phyloP scores from a whole-genome alignment of 345 rosid species.

The Gossypium longicalyx region DNA sequence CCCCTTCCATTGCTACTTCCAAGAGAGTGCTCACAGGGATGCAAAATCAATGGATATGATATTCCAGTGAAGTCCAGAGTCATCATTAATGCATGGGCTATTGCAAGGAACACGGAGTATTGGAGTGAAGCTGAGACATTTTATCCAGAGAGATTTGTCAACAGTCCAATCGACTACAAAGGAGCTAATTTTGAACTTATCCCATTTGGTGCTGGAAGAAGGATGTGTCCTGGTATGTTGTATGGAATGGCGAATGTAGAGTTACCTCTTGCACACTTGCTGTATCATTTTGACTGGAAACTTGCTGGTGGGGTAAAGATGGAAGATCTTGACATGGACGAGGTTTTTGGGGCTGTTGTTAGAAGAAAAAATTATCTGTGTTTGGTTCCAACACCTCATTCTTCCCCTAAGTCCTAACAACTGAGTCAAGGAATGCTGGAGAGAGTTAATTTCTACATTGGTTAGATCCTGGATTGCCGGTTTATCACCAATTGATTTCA shows the following conservation, averaged over 20 bases:
- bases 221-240: constrained; percentile 4
- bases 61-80: constrained; percentile 18
- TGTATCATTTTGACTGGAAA: constrained; percentile 35
- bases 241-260: constrained; percentile 25
- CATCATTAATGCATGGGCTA: not conserved
- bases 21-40: not conserved
- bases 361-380: constrained; percentile 22
- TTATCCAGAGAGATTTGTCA: constrained; percentile 13
- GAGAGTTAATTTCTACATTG: too few species aligned
- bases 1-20: not conserved
- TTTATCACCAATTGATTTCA: too few species aligned
- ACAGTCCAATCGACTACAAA: constrained; percentile 1
- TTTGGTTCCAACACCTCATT: not conserved
- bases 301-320: constrained; percentile 17
- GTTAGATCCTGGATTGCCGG: too few species aligned
- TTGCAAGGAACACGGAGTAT: constrained; percentile 21
- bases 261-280: constrained; percentile 28
- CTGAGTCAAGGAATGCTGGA: too few species aligned
- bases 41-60: not conserved
- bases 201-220: constrained; percentile 15
- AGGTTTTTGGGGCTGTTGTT: constrained; percentile 28
- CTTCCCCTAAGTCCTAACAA: not conserved
- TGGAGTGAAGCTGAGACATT: constrained; percentile 36
- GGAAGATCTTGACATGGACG: constrained; percentile 22
- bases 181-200: constrained; percentile 17